A percentile compares a stretch with the other conserved stretches of the same genome.
phyloP scores from a whole-genome alignment of 2,329 filamentous ascomycete genomes.

The Colletotrichum horii region DNA sequence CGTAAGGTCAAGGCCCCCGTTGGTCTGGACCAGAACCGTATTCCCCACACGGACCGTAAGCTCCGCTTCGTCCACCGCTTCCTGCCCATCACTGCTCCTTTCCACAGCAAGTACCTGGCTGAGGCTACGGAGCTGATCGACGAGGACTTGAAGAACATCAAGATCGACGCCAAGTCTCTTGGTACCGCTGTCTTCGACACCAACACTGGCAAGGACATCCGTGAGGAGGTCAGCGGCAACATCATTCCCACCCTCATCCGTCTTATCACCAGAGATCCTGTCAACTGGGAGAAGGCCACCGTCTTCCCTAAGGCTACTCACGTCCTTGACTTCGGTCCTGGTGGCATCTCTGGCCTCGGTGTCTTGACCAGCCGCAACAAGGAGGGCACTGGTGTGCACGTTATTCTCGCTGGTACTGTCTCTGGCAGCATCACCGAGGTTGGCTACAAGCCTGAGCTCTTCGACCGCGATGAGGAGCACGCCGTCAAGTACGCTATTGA shows the following conservation, averaged over 20 bases:
- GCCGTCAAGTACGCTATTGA: slow-evolving; percentile 94
- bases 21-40: slow-evolving; percentile 92
- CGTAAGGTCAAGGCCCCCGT: slow-evolving; percentile 97
- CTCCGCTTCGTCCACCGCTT: slow-evolving; percentile 96
- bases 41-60: slow-evolving; percentile 95
- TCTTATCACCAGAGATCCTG: slow-evolving; percentile 92
- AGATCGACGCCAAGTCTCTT: slow-evolving; percentile 75
- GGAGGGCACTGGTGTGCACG: slow-evolving; percentile 95
- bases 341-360: slow-evolving; percentile 94
- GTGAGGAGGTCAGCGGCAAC: slow-evolving; percentile 72
- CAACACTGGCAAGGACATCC: slow-evolving; percentile 84
- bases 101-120: slow-evolving; percentile 93
- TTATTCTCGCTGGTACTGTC: slow-evolving; percentile 93
- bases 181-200: slow-evolving; percentile 91
- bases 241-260: slow-evolving; percentile 86
- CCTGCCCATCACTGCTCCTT: slow-evolving; percentile 95
- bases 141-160: slow-evolving; percentile 83
- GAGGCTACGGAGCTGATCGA: slow-evolving; percentile 84
- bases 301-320: slow-evolving; percentile 91
- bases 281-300: slow-evolving; percentile 96
- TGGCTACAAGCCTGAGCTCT: slow-evolving; percentile 97
- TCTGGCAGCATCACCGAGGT: slow-evolving; percentile 89
- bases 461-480: slow-evolving; percentile 93
- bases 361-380: slow-evolving; percentile 98
- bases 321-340: slow-evolving; percentile 94